phyloP scores from a whole-genome alignment of 495 filamentous ascomycete species.

The Rusavskia elegans region DNA sequence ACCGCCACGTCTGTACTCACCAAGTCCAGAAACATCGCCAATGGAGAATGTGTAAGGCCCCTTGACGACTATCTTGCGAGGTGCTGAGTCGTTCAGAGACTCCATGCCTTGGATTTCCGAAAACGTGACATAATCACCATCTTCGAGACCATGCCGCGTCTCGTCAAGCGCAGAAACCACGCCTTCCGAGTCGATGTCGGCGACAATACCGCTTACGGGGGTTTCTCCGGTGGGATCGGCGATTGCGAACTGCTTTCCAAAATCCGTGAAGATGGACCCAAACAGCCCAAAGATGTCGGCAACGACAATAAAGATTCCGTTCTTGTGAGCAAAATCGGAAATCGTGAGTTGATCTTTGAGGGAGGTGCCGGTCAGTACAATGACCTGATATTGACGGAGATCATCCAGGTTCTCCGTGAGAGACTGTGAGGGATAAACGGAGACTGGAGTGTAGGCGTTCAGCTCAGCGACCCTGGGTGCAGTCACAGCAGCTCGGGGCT shows the following conservation, averaged over 20 bases:
- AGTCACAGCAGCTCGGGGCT: slow-evolving; percentile 72
- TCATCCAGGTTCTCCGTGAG: slow-evolving; percentile 55
- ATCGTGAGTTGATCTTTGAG: slow-evolving; percentile 65
- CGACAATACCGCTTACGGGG: slow-evolving; percentile 75
- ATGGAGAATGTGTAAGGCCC: slow-evolving; percentile 95
- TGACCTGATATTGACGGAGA: slow-evolving; percentile 75
- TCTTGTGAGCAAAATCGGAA: slow-evolving; percentile 82
- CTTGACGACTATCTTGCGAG: slow-evolving; percentile 82
- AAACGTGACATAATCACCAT: slow-evolving; percentile 94
- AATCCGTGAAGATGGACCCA: slow-evolving; percentile 93
- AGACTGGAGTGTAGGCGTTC: slow-evolving; percentile 88
- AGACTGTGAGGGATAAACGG: slow-evolving; percentile 48
- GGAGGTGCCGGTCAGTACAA: slow-evolving; percentile 76
- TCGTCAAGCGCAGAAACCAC: slow-evolving; percentile 92
- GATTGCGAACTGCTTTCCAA: slow-evolving; percentile 80
- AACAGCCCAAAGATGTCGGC: slow-evolving; percentile 87
- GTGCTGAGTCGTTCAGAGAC: slow-evolving; percentile 61
- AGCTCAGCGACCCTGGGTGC: slow-evolving; percentile 83
- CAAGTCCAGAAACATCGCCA: slow-evolving; percentile 76
- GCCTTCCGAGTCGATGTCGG: slow-evolving; percentile 73
- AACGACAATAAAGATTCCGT: slow-evolving; percentile 78
- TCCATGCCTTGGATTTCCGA: slow-evolving; percentile 91
- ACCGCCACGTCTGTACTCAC: slow-evolving; percentile 73
- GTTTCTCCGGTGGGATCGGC: slow-evolving; percentile 86
- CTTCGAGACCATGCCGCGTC: slow-evolving; percentile 85